Percentiles rank a stretch among this genome's conserved stretches.
Evolutionary conservation across 2,329 filamentous ascomycete species (phyloP).

Genomic region (Paracorniculantispora psalliotae): DNA sequence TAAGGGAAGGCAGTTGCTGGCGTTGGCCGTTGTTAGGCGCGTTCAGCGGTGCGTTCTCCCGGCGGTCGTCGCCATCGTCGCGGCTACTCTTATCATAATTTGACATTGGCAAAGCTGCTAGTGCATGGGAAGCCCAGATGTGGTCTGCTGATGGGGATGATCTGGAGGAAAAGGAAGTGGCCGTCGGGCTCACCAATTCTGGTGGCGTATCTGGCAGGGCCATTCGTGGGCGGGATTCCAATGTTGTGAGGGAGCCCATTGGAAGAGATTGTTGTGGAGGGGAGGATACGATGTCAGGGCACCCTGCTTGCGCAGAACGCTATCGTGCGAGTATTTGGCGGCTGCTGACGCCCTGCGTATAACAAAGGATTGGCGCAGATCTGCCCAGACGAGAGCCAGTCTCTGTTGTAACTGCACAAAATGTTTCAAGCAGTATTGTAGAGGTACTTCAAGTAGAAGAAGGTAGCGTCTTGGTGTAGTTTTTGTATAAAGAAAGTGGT

Average conservation of each 20-base stretch:
- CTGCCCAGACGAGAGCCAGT: background rate
- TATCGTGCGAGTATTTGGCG: background rate
- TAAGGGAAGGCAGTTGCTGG: conserved; percentile 52
- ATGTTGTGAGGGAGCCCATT: conserved; percentile 52
- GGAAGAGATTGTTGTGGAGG: conserved; percentile 26
- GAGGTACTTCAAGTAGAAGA: background rate
- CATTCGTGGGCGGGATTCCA: conserved; percentile 47
- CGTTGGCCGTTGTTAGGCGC: conserved; percentile 26
- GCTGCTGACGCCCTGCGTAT: background rate
- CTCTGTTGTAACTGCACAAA: background rate
- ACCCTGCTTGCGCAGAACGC: background rate
- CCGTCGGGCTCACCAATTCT: conserved; percentile 48
- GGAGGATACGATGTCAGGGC: background rate
- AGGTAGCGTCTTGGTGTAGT: background rate
- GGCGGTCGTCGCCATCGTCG: conserved; percentile 32
- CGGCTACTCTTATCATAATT: conserved; percentile 48
- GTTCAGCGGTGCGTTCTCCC: conserved; percentile 11
- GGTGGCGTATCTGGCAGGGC: conserved; percentile 50
- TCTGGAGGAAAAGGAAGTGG: conserved; percentile 43
- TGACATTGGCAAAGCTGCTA: conserved; percentile 53
- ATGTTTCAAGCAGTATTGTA: background rate
- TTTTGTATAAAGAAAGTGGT: background rate
- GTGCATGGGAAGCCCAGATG: conserved; percentile 22
- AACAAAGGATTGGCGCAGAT: background rate
- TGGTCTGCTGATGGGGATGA: conserved; percentile 37